Percentiles rank a stretch among this genome's conserved stretches.
These are phyloP conservation scores for Fraxinus ornus DNA, from an alignment of 305 asterid genomes.

Conservation along the genomic window DNA sequence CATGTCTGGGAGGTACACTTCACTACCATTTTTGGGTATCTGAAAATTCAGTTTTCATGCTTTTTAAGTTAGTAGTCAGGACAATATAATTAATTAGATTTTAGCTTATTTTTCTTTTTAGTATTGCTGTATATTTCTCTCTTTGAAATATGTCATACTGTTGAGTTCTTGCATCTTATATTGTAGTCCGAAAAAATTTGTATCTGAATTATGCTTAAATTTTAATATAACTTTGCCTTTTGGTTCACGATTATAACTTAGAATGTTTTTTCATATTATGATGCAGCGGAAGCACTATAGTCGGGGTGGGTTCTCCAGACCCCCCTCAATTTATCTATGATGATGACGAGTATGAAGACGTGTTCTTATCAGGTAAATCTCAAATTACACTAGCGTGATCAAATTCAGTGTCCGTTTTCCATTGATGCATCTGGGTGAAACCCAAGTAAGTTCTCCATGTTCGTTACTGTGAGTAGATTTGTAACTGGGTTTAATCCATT, in stretches of 20 bases:
- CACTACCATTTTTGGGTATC: neutral
- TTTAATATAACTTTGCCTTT: neutral
- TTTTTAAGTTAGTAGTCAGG: neutral
- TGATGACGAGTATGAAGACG: conserved; percentile 79
- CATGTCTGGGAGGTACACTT: conserved; percentile 87
- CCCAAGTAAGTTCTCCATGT: neutral
- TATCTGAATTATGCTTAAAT: neutral
- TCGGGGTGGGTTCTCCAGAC: conserved; percentile 91
- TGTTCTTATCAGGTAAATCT: conserved; percentile 74
- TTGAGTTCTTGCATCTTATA: neutral
- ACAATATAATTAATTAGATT: neutral
- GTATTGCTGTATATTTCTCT: neutral
- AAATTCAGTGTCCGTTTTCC: neutral
- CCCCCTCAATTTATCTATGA: conserved; percentile 86
- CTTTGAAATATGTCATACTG: neutral
- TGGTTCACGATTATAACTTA: neutral
- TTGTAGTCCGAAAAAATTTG: neutral
- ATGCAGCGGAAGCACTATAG: conserved; percentile 85
- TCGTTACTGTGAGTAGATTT: neutral
- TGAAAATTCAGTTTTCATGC: neutral
- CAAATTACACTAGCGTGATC: neutral
- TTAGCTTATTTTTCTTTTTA: neutral
- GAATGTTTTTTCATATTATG: neutral
- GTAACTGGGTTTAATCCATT: neutral
- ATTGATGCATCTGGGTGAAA: neutral